Evolutionary conservation across 192 early-diverging fungal species (phyloP).

Genomic region (Diversispora eburnea): DNA sequence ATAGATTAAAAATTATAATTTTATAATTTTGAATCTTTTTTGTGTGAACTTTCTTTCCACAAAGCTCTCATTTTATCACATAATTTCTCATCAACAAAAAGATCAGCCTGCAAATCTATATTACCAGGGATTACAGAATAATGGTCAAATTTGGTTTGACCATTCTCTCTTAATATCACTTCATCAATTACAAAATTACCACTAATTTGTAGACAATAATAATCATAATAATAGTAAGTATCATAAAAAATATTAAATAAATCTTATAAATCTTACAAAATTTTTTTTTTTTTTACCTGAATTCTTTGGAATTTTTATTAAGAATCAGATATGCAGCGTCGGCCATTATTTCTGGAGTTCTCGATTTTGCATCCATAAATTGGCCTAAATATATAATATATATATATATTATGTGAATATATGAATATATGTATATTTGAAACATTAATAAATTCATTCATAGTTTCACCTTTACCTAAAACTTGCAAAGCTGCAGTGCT

Average conservation of each 20-base stretch:
- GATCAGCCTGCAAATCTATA: constrained; percentile 59
- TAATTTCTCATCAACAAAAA: constrained; percentile 52
- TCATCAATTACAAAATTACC: constrained; percentile 82
- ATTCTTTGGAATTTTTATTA: constrained; percentile 49
- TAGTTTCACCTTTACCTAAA: constrained; percentile 37
- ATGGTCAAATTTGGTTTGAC: constrained; percentile 66
- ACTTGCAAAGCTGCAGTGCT: constrained; percentile 65
- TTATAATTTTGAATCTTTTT: constrained; percentile 11
- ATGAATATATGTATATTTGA: not conserved
- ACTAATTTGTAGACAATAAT: constrained; percentile 20
- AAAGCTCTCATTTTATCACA: constrained; percentile 22
- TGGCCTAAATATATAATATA: not conserved
- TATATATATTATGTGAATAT: not conserved
- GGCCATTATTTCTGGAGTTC: constrained; percentile 64
- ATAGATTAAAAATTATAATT: not conserved
- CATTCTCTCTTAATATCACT: constrained; percentile 64
- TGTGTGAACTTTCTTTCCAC: constrained; percentile 15
- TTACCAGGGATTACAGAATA: constrained; percentile 61
- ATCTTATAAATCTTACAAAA: too few relatives aligned
- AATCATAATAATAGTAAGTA: too few relatives aligned
- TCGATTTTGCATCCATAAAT: constrained; percentile 17
- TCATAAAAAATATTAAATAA: too few relatives aligned
- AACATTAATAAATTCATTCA: not conserved
- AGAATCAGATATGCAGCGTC: constrained; percentile 69
- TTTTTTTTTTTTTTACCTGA: constrained; percentile 35